These are phyloP conservation scores for Colletotrichum sojae DNA, from an alignment of 2,329 filamentous ascomycete genomes.

Conservation along the genomic window DNA sequence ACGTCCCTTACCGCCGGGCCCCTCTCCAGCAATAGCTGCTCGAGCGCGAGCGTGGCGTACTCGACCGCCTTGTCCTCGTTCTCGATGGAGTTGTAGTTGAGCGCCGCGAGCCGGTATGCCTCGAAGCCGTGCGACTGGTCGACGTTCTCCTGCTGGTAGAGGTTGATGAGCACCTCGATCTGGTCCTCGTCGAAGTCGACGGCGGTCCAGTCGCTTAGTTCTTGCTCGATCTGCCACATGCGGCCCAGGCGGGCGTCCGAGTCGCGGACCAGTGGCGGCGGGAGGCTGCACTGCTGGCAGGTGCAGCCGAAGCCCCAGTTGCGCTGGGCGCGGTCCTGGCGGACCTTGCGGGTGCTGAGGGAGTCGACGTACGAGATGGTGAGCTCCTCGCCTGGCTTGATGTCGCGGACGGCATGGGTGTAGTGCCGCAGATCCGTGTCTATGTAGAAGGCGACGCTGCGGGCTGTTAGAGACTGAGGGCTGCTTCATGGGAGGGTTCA, in stretches of 20 bases:
- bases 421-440: conserved; percentile 50
- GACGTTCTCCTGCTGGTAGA: conserved; percentile 43
- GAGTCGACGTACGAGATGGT: conserved; percentile 50
- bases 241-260: conserved; percentile 43
- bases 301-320: conserved; percentile 48
- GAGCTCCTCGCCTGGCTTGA: conserved; percentile 52
- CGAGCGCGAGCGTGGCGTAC: conserved; percentile 55
- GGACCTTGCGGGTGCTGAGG: conserved; percentile 39
- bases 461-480: conserved; percentile 45
- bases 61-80: conserved; percentile 54
- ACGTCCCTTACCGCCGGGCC: conserved; percentile 23
- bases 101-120: conserved; percentile 54
- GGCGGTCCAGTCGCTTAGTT: conserved; percentile 35
- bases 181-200: conserved; percentile 40
- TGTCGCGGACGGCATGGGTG: conserved; percentile 53
- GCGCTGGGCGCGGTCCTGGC: conserved; percentile 44
- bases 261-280: conserved; percentile 25
- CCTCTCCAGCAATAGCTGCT: conserved; percentile 48
- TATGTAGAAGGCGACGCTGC: conserved; percentile 47
- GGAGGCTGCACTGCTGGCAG: conserved; percentile 45
- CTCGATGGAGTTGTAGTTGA: conserved; percentile 56
- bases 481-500: background rate
- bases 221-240: conserved; percentile 43
- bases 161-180: conserved; percentile 41
- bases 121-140: conserved; percentile 47